Percentiles rank a stretch among this genome's conserved stretches.
Conservation (phyloP, 1,284 basidiomycete genomes). For the Tylopilus sp. region DNA sequence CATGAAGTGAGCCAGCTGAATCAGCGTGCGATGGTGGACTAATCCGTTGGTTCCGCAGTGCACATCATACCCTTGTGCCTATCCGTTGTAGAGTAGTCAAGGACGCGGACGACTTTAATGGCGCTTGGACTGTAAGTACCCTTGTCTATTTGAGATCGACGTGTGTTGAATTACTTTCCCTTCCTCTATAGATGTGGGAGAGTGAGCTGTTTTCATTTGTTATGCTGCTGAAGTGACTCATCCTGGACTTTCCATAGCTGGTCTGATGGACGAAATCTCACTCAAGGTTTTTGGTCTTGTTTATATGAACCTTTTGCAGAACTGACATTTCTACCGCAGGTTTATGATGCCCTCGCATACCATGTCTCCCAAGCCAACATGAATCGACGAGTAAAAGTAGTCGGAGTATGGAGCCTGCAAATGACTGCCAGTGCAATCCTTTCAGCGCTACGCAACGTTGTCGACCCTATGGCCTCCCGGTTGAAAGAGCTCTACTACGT, state of each 20-base stretch:
- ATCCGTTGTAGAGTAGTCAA: conserved; percentile 90
- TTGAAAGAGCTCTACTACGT: conserved; percentile 54
- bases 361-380: conserved; percentile 92
- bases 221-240: conserved; percentile 24
- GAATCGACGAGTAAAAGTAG: conserved; percentile 87
- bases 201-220: conserved; percentile 58
- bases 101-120: conserved; percentile 85
- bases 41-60: conserved; percentile 56
- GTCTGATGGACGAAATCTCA: conserved; percentile 85
- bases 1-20: conserved; percentile 90
- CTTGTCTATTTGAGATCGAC: neutral
- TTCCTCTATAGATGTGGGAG: conserved; percentile 80
- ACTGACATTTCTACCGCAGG: conserved; percentile 52
- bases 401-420: conserved; percentile 85
- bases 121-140: conserved; percentile 85
- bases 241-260: conserved; percentile 59
- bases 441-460: conserved; percentile 65
- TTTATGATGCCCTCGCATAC: conserved; percentile 91
- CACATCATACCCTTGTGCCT: conserved; percentile 91
- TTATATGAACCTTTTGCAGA: neutral
- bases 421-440: conserved; percentile 77
- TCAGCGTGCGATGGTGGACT: conserved; percentile 18
- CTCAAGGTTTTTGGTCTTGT: conserved; percentile 64
- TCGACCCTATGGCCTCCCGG: conserved; percentile 65
- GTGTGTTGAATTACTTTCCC: conserved; percentile 18